A percentile compares a stretch with the other conserved stretches of the same genome.
Conservation (phyloP, 2,329 filamentous ascomycete genomes). For the Massarina eburnea region DNA sequence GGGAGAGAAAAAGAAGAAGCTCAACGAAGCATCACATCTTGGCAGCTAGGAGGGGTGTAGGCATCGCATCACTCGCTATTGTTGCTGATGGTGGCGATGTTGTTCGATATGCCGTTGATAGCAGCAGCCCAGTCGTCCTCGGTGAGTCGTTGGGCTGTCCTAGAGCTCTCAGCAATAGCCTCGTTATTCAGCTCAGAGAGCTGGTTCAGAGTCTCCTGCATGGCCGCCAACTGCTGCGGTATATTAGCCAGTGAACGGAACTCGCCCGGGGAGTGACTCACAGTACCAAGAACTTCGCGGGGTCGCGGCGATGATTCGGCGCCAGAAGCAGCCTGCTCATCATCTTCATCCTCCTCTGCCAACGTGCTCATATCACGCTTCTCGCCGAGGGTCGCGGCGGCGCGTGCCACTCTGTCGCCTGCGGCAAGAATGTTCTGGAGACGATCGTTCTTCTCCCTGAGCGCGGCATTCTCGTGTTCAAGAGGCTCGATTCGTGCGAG, state of each 20-base stretch:
- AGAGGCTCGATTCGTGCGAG: conserved; percentile 37
- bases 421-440: conserved; percentile 38
- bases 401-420: conserved; percentile 39
- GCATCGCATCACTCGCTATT: background rate
- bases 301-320: conserved; percentile 11
- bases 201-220: conserved; percentile 40
- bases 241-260: conserved; percentile 24
- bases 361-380: conserved; percentile 35
- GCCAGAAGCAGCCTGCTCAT: conserved; percentile 16
- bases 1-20: too few relatives aligned
- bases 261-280: conserved; percentile 22
- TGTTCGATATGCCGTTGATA: conserved; percentile 13
- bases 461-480: conserved; percentile 32
- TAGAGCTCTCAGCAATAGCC: conserved; percentile 35
- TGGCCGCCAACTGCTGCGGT: conserved; percentile 42
- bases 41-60: too few relatives aligned
- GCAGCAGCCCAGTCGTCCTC: conserved; percentile 29
- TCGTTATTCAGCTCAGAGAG: conserved; percentile 40
- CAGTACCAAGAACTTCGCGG: conserved; percentile 37
- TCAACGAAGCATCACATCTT: too few relatives aligned
- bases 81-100: too few relatives aligned
- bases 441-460: conserved; percentile 37
- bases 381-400: conserved; percentile 37
- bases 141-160: conserved; percentile 32
- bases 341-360: conserved; percentile 33